Evolutionary conservation across 345 rosid genomes (phyloP).

Genomic region (Raphanus raphanistrum): DNA sequence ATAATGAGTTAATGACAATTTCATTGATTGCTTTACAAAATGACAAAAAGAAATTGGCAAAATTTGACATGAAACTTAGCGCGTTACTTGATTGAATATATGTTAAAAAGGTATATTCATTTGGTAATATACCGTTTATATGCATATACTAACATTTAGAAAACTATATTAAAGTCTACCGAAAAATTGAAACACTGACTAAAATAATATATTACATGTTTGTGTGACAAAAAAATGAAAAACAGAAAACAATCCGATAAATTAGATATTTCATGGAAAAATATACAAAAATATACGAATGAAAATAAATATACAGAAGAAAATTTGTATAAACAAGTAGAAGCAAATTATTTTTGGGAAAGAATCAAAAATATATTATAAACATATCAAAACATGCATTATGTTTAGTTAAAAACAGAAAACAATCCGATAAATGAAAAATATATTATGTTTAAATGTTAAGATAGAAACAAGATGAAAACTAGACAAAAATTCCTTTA

Average conservation of each 20-base stretch:
- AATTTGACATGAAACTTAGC: not conserved
- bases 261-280: not conserved
- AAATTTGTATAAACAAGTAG: no score
- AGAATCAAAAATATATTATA: no score
- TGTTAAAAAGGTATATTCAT: not conserved
- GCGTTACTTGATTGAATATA: not conserved
- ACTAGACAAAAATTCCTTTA: no score
- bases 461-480: no score
- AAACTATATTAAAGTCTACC: not conserved
- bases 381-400: no score
- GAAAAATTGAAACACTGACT: not conserved
- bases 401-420: no score
- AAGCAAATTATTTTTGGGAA: no score
- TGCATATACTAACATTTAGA: not conserved
- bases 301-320: no score
- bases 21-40: not conserved
- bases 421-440: no score
- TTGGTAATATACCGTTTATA: not conserved
- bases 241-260: not conserved
- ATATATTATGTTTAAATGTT: no score
- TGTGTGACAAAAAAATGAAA: not conserved
- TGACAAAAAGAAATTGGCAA: not conserved
- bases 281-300: not conserved
- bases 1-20: not conserved
- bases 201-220: not conserved